Conservation (phyloP, 495 filamentous ascomycete species). For the Xylaria longipes region DNA sequence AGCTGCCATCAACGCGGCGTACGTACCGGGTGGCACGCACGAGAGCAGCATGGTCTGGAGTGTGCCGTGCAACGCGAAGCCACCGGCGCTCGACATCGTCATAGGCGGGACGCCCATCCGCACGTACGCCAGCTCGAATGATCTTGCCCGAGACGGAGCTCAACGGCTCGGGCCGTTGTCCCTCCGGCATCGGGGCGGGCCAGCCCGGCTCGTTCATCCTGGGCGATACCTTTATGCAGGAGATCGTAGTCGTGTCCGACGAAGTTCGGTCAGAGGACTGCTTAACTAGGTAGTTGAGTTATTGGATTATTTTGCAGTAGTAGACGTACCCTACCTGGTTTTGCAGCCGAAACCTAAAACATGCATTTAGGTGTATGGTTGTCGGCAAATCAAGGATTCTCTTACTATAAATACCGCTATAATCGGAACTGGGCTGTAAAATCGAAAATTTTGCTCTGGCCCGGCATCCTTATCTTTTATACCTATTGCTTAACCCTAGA, state of each 20-base stretch:
- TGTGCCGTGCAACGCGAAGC: too few species aligned
- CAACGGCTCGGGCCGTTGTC: neutral
- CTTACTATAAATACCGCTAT: neutral
- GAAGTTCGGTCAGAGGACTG: neutral
- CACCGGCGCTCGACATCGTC: too few species aligned
- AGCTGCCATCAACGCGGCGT: too few species aligned
- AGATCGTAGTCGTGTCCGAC: conserved; percentile 64
- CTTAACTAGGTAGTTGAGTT: neutral
- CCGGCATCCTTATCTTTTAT: too few species aligned
- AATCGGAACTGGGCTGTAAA: neutral
- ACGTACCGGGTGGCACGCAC: too few species aligned
- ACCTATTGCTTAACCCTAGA: too few species aligned
- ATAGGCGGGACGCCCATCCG: too few species aligned
- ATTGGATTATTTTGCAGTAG: neutral
- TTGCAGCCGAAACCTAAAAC: neutral
- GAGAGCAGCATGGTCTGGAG: too few species aligned
- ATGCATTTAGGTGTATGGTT: neutral
- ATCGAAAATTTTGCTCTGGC: too few species aligned
- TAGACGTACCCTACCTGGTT: neutral
- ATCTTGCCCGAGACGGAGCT: too few species aligned
- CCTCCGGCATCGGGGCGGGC: neutral
- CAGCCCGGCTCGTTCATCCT: conserved; percentile 51
- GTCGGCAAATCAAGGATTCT: neutral
- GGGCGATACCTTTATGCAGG: conserved; percentile 67
- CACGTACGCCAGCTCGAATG: too few species aligned